phyloP scores from a whole-genome alignment of 441 rosid genomes.

The Pelargonium fulgidum region DNA sequence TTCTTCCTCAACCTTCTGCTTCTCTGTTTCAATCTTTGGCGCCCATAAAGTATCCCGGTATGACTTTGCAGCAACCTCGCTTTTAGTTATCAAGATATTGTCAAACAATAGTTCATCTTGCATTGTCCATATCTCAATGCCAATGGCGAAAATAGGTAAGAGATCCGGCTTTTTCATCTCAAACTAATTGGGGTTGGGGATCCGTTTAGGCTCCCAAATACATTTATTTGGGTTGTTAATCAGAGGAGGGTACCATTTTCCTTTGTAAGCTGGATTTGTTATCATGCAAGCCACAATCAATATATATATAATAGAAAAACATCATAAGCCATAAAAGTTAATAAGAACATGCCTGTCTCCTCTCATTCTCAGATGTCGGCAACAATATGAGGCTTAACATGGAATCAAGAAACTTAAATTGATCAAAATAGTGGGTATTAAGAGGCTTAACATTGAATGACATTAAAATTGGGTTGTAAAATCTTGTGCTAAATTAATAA shows the following conservation, averaged over 20 bases:
- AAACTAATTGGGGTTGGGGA: slow-evolving; percentile 29
- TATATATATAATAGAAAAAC: too few relatives aligned
- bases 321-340: too few relatives aligned
- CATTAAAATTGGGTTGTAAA: too few relatives aligned
- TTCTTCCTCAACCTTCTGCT: slow-evolving; percentile 24
- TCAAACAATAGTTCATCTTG: slow-evolving; percentile 33
- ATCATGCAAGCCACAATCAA: too few relatives aligned
- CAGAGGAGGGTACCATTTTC: slow-evolving; percentile 31
- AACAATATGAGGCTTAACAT: too few relatives aligned
- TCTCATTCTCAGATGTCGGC: too few relatives aligned
- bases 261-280: slow-evolving; percentile 29
- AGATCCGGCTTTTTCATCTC: slow-evolving; percentile 24
- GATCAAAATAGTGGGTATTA: too few relatives aligned
- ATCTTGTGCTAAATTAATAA: too few relatives aligned
- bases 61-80: slow-evolving; percentile 24
- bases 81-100: slow-evolving; percentile 27
- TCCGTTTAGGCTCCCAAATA: slow-evolving; percentile 30
- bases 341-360: too few relatives aligned
- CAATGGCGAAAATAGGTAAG: slow-evolving; percentile 31
- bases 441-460: too few relatives aligned
- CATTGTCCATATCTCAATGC: slow-evolving; percentile 39
- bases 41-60: slow-evolving; percentile 28
- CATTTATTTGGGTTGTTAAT: slow-evolving; percentile 32
- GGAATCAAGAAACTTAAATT: too few relatives aligned
- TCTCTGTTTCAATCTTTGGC: slow-evolving; percentile 29